A percentile compares a stretch with the other conserved stretches of the same genome.
phyloP scores from a whole-genome alignment of 805 yeast genomes.

The Teunomyces lycoperdinae region DNA sequence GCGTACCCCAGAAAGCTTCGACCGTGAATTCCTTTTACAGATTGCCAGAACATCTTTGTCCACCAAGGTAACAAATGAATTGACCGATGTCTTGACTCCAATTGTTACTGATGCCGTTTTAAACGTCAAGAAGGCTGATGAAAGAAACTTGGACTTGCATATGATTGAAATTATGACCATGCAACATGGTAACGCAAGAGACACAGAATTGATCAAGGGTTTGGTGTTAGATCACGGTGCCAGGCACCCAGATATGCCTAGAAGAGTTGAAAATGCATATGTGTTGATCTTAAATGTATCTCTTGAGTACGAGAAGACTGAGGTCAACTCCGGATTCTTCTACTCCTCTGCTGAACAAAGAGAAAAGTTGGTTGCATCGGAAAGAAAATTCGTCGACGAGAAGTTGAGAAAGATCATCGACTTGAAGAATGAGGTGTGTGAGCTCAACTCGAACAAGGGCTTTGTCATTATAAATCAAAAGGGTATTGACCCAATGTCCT shows the following conservation, averaged over 20 bases:
- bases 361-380: conserved; percentile 89
- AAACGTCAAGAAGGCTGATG: conserved; percentile 54
- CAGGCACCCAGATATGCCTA: conserved; percentile 99
- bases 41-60: conserved; percentile 87
- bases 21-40: conserved; percentile 84
- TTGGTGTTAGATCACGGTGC: conserved; percentile 97
- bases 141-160: conserved; percentile 71
- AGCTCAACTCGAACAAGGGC: conserved; percentile 63
- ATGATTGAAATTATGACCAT: conserved; percentile 98
- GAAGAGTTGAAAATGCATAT: conserved; percentile 74
- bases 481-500: conserved; percentile 97
- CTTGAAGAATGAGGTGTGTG: conserved; percentile 89
- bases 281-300: conserved; percentile 90
- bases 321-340: conserved; percentile 93
- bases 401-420: conserved; percentile 89
- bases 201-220: conserved; percentile 81
- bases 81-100: conserved; percentile 82
- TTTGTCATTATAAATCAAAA: conserved; percentile 96
- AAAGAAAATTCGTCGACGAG: conserved; percentile 91
- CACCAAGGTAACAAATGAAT: conserved; percentile 78
- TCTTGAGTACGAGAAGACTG: conserved; percentile 95
- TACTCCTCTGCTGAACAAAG: conserved; percentile 95
- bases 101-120: conserved; percentile 96
- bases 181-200: conserved; percentile 88
- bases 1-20: conserved; percentile 49